A percentile compares a stretch with the other conserved stretches of the same genome.
Conservation (phyloP, 441 rosid species). For the Euphorbia neoarborescens region DNA sequence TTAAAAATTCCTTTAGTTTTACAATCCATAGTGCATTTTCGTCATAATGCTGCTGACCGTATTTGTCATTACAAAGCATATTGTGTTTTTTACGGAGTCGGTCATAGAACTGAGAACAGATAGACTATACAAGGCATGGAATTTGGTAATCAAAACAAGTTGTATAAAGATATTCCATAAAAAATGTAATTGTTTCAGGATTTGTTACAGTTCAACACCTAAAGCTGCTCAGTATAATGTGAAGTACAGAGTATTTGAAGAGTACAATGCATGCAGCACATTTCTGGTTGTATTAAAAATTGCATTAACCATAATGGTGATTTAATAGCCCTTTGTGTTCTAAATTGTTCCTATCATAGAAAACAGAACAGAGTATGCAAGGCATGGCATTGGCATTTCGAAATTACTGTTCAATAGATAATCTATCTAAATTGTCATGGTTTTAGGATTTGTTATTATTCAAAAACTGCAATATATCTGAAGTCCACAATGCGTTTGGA, state of each 20-base stretch:
- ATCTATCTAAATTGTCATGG: neutral
- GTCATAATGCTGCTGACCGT: neutral
- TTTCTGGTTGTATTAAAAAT: neutral
- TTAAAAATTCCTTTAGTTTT: neutral
- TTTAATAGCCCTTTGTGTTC: neutral
- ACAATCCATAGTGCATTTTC: neutral
- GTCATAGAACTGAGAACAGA: neutral
- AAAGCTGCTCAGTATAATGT: neutral
- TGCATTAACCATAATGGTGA: neutral
- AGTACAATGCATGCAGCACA: neutral
- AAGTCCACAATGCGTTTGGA: neutral
- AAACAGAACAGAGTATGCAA: neutral
- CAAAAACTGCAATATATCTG: neutral
- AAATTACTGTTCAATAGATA: neutral
- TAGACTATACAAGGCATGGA: neutral
- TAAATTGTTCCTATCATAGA: neutral
- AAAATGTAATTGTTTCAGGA: conserved; percentile 1
- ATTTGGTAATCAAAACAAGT: neutral
- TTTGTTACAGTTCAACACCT: neutral
- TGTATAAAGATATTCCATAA: neutral
- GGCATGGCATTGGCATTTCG: neutral
- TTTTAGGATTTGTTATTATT: neutral
- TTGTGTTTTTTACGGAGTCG: neutral
- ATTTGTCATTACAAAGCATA: no score
- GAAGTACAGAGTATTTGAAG: conserved; percentile 1